Evolutionary conservation across 1,139 yeast genomes (phyloP), one percentile per base, ranked within the genome.

Genomic region (Taphrina communis): DNA sequence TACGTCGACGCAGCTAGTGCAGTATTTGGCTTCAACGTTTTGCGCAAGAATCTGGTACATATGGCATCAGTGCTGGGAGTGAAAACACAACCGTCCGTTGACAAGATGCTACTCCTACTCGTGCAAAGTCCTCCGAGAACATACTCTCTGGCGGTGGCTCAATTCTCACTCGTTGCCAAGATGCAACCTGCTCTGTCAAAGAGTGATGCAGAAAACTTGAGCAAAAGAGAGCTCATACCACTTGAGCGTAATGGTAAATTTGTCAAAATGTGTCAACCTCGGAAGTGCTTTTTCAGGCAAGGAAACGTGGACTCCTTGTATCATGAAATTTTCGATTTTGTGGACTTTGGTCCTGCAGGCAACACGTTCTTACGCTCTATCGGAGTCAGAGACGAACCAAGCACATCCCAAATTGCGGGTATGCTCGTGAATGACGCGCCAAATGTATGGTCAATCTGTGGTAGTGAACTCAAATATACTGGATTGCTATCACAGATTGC

Each of bases 331-430:
- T 78, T 78, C 66, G 77, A 76, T 61, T 77, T 74, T 70, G 74
- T 75, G 42, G 62, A 69, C n/a, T 71, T 75, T 58, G 72, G 77
- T 1, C 69, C 72, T 0, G 69, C 73, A 3, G 76, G 77, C 1
- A 71, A 72, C 12, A 78, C 80, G 0, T 80, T 80, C 70, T 71
- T 80, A 56, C 71, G 72, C 7, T 69, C 71, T 14, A 72, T 79
- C 11, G 82, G 82, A 1, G 79, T 79, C 4, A 72, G 80, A 11
- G 75, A 76, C 35, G 73, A 75, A 48, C 83, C 82, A 0, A 74
- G 74, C 17, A 71, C 77, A 5, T 50, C 71, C 2, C 81, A 80
- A 66, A 72, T 80, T 31, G 79, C 78, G 1, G 70, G 72, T 14
- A 72, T 74, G 35, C 73, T 77, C 11, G 76, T 76, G 2, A 72